Conservation (phyloP, 495 filamentous ascomycete species). For the Penicillium soppii region DNA sequence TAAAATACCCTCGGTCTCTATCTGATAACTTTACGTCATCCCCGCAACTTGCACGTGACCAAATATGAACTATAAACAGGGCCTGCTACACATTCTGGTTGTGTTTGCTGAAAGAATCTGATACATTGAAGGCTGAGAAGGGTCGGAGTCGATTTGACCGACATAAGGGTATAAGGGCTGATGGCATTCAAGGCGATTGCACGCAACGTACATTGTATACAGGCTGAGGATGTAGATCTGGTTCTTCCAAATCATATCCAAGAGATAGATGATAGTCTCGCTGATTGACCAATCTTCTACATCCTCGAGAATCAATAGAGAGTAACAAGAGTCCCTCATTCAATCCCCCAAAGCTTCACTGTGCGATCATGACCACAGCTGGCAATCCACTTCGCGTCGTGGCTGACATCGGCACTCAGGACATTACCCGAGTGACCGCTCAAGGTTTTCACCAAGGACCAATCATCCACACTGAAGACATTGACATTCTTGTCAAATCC, state of each 20-base stretch:
- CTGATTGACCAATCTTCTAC: background rate
- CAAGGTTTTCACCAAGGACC: conserved; percentile 83
- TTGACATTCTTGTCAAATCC: conserved; percentile 97
- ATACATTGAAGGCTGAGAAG: background rate
- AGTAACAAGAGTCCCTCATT: conserved; percentile 50
- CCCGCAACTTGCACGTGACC: conserved; percentile 17
- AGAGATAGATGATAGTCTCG: background rate
- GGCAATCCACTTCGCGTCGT: conserved; percentile 86
- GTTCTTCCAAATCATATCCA: too few relatives aligned
- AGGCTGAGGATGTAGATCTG: too few relatives aligned
- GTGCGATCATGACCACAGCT: conserved; percentile 92
- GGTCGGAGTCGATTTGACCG: too few relatives aligned
- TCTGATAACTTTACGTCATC: conserved; percentile 21
- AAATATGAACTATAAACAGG: background rate
- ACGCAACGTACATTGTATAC: too few relatives aligned
- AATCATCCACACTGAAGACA: conserved; percentile 93
- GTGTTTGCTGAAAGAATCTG: too few relatives aligned
- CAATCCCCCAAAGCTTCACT: conserved; percentile 93
- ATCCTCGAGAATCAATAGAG: background rate
- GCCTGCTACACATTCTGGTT: too few relatives aligned
- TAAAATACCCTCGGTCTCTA: conserved; percentile 7
- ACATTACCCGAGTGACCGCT: conserved; percentile 91
- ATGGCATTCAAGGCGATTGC: too few relatives aligned
- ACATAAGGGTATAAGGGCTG: too few relatives aligned
- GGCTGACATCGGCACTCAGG: conserved; percentile 80